Evolutionary conservation across 306 rosid genomes (phyloP).

Genomic region (Morella rubra): DNA sequence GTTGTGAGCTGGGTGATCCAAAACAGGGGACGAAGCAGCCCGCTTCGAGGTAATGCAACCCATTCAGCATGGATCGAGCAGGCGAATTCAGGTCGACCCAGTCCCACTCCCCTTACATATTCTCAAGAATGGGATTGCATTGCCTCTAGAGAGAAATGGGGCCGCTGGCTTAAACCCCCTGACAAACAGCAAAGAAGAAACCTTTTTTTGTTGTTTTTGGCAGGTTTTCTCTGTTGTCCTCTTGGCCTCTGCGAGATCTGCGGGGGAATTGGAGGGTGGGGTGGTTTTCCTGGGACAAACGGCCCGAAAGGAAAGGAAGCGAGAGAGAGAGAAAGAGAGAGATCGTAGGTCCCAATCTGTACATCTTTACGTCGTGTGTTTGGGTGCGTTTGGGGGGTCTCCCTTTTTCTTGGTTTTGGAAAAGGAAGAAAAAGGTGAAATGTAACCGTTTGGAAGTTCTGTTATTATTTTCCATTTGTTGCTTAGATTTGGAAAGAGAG

Average conservation of each 20-base stretch:
- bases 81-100: constrained; percentile 26
- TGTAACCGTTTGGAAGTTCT: constrained; percentile 51
- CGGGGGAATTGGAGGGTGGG: constrained; percentile 36
- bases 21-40: constrained; percentile 25
- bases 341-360: constrained; percentile 54
- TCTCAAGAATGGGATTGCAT: constrained; percentile 28
- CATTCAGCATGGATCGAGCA: constrained; percentile 55
- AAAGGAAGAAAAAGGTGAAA: constrained; percentile 48
- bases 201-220: constrained; percentile 8
- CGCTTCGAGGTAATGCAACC: constrained; percentile 88
- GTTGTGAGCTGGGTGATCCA: constrained; percentile 7
- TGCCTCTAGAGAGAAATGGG: background rate
- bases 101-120: background rate
- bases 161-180: background rate
- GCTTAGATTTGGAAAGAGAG: constrained; percentile 14
- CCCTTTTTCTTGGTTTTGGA: constrained; percentile 21
- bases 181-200: background rate
- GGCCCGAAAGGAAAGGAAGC: constrained; percentile 52
- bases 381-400: background rate
- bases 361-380: constrained; percentile 30
- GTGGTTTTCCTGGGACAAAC: constrained; percentile 28
- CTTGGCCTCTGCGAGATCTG: constrained; percentile 39
- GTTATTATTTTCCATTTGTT: constrained; percentile 35
- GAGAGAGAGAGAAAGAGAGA: constrained; percentile 13
- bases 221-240: constrained; percentile 12